Evolutionary conservation across 169 alveolate genomes (phyloP).

Genomic region (Theileria annulata): DNA sequence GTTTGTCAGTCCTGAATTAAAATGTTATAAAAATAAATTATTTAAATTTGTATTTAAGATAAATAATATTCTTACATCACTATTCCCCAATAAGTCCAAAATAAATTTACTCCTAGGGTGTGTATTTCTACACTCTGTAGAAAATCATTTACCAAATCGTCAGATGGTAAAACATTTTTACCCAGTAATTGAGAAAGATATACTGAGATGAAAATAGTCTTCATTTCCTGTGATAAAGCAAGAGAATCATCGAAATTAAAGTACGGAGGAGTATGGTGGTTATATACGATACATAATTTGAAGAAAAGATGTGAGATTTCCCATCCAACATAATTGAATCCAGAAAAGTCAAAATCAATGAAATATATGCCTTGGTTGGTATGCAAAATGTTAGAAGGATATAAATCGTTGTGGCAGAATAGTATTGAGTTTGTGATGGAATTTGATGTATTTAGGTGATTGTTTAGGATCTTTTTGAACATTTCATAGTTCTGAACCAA

Average conservation of each 20-base stretch:
- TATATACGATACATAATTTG: slow-evolving; percentile 71
- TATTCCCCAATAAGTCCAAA: slow-evolving; percentile 79
- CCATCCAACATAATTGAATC: slow-evolving; percentile 72
- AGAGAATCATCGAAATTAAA: slow-evolving; percentile 42
- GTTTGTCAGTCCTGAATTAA: background rate
- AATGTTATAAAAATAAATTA: background rate
- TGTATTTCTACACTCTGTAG: slow-evolving; percentile 69
- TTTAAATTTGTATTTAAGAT: slow-evolving; percentile 13
- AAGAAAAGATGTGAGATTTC: slow-evolving; percentile 75
- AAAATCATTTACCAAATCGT: slow-evolving; percentile 61
- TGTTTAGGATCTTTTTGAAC: background rate
- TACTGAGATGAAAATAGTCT: slow-evolving; percentile 66
- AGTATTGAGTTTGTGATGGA: slow-evolving; percentile 67
- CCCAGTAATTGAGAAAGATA: slow-evolving; percentile 70
- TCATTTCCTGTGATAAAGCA: slow-evolving; percentile 63
- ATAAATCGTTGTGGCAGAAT: slow-evolving; percentile 80
- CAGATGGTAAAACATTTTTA: slow-evolving; percentile 36
- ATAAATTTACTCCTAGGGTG: slow-evolving; percentile 66
- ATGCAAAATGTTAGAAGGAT: slow-evolving; percentile 69
- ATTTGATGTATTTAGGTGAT: slow-evolving; percentile 39
- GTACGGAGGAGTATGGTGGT: slow-evolving; percentile 65
- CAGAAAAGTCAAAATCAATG: slow-evolving; percentile 80
- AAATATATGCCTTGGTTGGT: slow-evolving; percentile 63
- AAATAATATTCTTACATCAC: slow-evolving; percentile 44
- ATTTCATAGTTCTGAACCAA: background rate